phyloP scores from a whole-genome alignment of 1,284 basidiomycete species.

The Sphagnurus paluster region DNA sequence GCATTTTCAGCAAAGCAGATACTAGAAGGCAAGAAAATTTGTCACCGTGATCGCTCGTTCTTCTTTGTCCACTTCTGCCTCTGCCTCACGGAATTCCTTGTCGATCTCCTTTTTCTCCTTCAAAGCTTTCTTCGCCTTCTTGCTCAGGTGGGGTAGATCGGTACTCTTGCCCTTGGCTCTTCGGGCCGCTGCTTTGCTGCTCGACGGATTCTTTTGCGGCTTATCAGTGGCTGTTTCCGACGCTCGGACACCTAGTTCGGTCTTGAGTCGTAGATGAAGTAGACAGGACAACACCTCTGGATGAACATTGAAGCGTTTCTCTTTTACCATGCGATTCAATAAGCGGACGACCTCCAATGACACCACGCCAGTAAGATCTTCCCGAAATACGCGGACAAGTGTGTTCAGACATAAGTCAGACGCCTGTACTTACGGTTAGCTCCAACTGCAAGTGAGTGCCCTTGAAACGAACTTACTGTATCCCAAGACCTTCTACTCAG shows the following conservation, averaged over 20 bases:
- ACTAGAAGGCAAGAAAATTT: slow-evolving; percentile 20
- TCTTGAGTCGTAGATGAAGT: slow-evolving; percentile 84
- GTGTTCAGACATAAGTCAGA: slow-evolving; percentile 84
- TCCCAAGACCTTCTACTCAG: slow-evolving; percentile 90
- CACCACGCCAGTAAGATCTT: slow-evolving; percentile 76
- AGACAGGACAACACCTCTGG: slow-evolving; percentile 88
- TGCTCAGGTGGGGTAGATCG: slow-evolving; percentile 78
- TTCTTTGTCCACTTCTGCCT: slow-evolving; percentile 92
- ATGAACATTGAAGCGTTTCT: slow-evolving; percentile 87
- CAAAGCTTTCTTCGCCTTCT: slow-evolving; percentile 78
- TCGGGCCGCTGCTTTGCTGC: slow-evolving; percentile 49
- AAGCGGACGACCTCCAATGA: slow-evolving; percentile 91
- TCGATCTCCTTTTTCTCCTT: slow-evolving; percentile 87
- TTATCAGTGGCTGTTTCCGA: slow-evolving; percentile 68
- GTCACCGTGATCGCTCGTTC: slow-evolving; percentile 82
- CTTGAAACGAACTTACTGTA: slow-evolving; percentile 53
- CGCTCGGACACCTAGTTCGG: slow-evolving; percentile 81
- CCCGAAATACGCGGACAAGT: slow-evolving; percentile 78
- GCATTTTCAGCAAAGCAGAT: slow-evolving; percentile 1
- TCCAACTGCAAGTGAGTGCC: not conserved
- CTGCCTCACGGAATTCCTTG: slow-evolving; percentile 91
- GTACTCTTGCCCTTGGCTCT: slow-evolving; percentile 60
- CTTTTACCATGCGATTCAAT: slow-evolving; percentile 96
- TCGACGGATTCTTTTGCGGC: slow-evolving; percentile 41
- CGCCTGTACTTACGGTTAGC: slow-evolving; percentile 40